A percentile compares a stretch with the other conserved stretches of the same genome.
Conservation (phyloP, 2,329 filamentous ascomycete species). For the Tolypocladium ophioglossoides region DNA sequence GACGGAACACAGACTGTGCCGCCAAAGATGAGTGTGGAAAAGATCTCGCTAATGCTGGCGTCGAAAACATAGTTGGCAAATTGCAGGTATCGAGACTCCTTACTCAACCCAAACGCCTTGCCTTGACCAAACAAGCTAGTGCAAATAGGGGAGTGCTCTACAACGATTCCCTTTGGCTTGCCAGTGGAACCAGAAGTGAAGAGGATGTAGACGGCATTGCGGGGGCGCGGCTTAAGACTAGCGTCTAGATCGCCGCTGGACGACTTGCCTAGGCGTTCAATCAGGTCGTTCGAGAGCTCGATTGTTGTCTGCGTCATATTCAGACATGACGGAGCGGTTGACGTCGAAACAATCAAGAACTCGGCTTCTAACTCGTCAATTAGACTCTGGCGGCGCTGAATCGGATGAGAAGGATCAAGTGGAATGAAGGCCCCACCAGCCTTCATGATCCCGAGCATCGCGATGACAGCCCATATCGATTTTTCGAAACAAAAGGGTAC, state of each 20-base stretch:
- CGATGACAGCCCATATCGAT: too few relatives aligned
- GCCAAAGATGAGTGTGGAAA: slow-evolving; percentile 9
- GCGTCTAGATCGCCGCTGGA: too few relatives aligned
- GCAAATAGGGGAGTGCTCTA: slow-evolving; percentile 31
- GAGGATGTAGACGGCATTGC: slow-evolving; percentile 11
- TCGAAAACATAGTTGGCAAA: too few relatives aligned
- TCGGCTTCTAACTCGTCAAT: slow-evolving; percentile 2
- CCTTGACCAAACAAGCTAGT: slow-evolving; percentile 34
- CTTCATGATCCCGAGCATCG: too few relatives aligned
- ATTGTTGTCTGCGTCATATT: too few relatives aligned
- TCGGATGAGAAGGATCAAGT: slow-evolving; percentile 14
- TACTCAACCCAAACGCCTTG: slow-evolving; percentile 5
- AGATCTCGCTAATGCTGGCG: slow-evolving; percentile 23
- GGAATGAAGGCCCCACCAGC: slow-evolving; percentile 14
- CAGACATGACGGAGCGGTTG: too few relatives aligned
- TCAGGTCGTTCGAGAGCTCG: too few relatives aligned
- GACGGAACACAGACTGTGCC: slow-evolving; percentile 12
- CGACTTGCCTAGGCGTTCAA: too few relatives aligned
- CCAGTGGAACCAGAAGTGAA: slow-evolving; percentile 18
- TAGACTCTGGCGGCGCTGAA: neutral
- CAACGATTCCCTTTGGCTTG: slow-evolving; percentile 13
- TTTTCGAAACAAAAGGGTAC: too few relatives aligned
- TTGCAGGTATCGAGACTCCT: slow-evolving; percentile 21
- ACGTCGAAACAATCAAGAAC: too few relatives aligned
- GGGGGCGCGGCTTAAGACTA: neutral